These are phyloP conservation scores for Penicillium fimorum DNA, from an alignment of 495 filamentous ascomycete species.

Conservation along the genomic window DNA sequence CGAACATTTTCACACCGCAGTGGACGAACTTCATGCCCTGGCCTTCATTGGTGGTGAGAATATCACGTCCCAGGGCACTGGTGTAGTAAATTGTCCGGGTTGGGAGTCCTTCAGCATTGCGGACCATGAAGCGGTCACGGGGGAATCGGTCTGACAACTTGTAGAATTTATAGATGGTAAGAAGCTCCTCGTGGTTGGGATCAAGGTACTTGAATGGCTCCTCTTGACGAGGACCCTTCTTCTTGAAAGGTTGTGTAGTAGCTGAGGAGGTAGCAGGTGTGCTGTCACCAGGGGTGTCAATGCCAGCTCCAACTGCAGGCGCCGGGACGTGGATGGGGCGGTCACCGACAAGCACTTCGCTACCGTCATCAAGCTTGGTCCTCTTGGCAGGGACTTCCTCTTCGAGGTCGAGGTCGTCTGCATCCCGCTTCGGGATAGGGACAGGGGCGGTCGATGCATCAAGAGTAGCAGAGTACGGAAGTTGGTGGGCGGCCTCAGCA, in stretches of 20 bases:
- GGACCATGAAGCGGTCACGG: slow-evolving; percentile 87
- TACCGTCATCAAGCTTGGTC: slow-evolving; percentile 47
- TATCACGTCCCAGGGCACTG: slow-evolving; percentile 75
- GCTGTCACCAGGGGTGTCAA: slow-evolving; percentile 38
- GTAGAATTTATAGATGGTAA: slow-evolving; percentile 77
- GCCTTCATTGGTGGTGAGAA: slow-evolving; percentile 79
- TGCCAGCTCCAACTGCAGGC: slow-evolving; percentile 39
- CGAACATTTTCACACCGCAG: slow-evolving; percentile 96
- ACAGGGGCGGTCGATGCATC: slow-evolving; percentile 19
- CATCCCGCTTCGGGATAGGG: slow-evolving; percentile 38
- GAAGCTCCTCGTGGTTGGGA: slow-evolving; percentile 67
- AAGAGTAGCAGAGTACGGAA: slow-evolving; percentile 39
- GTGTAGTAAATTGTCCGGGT: slow-evolving; percentile 95
- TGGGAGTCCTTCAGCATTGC: slow-evolving; percentile 79
- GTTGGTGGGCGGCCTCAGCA: slow-evolving; percentile 41
- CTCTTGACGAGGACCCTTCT: slow-evolving; percentile 58
- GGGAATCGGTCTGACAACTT: slow-evolving; percentile 79
- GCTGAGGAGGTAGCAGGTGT: slow-evolving; percentile 31
- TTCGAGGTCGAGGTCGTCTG: slow-evolving; percentile 40
- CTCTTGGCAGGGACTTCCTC: slow-evolving; percentile 47
- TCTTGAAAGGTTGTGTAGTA: slow-evolving; percentile 29
- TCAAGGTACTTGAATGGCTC: slow-evolving; percentile 91
- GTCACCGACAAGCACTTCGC: slow-evolving; percentile 46
- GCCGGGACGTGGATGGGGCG: slow-evolving; percentile 51
- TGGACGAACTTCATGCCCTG: slow-evolving; percentile 93